Evolutionary conservation across 2,329 filamentous ascomycete species (phyloP), one percentile per base, ranked within the genome.

Genomic region (Aspergillus spinulosporus): DNA sequence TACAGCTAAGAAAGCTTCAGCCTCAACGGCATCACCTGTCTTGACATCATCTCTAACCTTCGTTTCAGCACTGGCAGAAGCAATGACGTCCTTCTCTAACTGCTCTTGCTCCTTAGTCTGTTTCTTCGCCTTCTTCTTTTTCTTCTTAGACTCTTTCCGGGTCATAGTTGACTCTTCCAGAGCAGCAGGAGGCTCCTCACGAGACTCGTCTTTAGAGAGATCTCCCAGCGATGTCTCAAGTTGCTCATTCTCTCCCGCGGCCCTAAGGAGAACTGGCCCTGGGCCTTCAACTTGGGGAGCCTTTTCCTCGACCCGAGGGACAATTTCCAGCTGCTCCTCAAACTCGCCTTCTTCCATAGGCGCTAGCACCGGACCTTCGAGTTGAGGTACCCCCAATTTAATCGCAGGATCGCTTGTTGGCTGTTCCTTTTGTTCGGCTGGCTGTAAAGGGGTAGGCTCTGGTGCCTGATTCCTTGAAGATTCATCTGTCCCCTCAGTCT

Each of bases 91-190:
- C 11, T 54, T 49, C 28, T 48, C 52, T 34, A 52, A 50, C 40
- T 59, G 51, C 32, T 49, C 52, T 36, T 55, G 54, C 40, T 59
- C 53, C 31, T 56, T 58, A 11, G 37, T 47, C 42, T 60, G 59
- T 37, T 62, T 65, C 37, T 57, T 62, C 4, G 56, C 63, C 53
- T 65, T 65, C 54, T 66, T 63, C 54, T 60, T 62, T 52, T 62
- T 57, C 53, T 64, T 65, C 55, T 64, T 61, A 3, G 63, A 66
- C 36, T 53, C 36, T 26, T 62, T 62, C 31, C 52, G 61, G 31
- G 52, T 62, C 9, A 59, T n/a, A 9, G 14, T 15, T 21, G 43
- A 21, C 28, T 58, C 56, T 9, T 57, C 31, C 14, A 28, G 32
- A 21, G 28, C 14, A 11, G 40, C 43, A 7, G 32, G 4, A 8